Evolutionary conservation across 2,329 filamentous ascomycete species (phyloP).

Genomic region (Talaromyces sp.): DNA sequence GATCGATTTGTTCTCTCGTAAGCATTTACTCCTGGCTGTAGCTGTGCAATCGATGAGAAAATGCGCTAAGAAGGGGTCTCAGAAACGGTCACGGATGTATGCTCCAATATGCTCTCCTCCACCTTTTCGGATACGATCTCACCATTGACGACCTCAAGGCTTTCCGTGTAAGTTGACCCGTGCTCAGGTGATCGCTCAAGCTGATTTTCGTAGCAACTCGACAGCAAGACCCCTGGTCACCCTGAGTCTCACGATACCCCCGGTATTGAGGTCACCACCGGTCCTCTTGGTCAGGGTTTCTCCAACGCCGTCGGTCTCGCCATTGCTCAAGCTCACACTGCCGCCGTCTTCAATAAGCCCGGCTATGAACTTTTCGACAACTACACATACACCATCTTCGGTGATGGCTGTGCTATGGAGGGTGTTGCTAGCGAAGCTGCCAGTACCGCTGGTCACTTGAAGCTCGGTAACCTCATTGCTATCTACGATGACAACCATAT

Average conservation of each 20-base stretch:
- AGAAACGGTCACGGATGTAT: conserved; percentile 99
- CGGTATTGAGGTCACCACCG: conserved; percentile 96
- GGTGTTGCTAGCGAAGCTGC: conserved; percentile 91
- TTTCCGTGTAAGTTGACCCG: conserved; percentile 72
- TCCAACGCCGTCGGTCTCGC: conserved; percentile 96
- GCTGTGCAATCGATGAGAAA: too few relatives aligned
- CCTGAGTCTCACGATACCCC: conserved; percentile 95
- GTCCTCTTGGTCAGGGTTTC: conserved; percentile 95
- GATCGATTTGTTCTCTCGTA: conserved; percentile 99
- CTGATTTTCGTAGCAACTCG: conserved; percentile 52
- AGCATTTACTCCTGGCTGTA: conserved; percentile 45
- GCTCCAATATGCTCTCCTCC: conserved; percentile 97
- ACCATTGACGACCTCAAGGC: conserved; percentile 88
- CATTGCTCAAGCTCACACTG: conserved; percentile 90
- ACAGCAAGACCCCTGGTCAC: conserved; percentile 88
- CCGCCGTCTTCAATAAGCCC: conserved; percentile 92
- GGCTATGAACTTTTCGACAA: conserved; percentile 89
- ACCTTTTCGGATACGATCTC: conserved; percentile 88
- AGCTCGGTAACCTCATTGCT: conserved; percentile 95
- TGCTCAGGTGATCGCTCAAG: conserved; percentile 15
- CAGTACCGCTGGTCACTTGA: conserved; percentile 89
- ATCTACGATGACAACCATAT: conserved; percentile 99
- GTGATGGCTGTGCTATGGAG: conserved; percentile 98
- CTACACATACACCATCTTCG: conserved; percentile 95
- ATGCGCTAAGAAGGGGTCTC: conserved; percentile 15